Evolutionary conservation across 2,329 filamentous ascomycete genomes (phyloP).

Genomic region (Lachnellula willkommii): DNA sequence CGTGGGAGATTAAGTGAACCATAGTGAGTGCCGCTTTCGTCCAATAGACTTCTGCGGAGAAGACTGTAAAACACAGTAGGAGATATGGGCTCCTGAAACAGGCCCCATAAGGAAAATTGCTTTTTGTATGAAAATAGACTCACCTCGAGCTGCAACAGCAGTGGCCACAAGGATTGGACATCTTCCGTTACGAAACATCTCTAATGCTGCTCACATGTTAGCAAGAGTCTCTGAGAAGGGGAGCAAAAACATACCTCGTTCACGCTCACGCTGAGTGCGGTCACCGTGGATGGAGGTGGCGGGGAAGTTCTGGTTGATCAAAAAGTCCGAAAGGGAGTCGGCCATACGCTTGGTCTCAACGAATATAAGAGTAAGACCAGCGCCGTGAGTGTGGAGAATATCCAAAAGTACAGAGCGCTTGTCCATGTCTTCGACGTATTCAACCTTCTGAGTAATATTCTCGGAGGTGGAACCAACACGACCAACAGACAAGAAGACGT

Average conservation of each 20-base stretch:
- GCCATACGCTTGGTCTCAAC: conserved; percentile 99
- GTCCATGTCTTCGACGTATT: conserved; percentile 94
- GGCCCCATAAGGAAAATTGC: too few species aligned
- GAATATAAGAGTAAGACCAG: conserved; percentile 90
- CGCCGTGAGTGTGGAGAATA: conserved; percentile 90
- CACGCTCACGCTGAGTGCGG: conserved; percentile 97
- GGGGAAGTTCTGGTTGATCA: conserved; percentile 98
- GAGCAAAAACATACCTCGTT: conserved; percentile 33
- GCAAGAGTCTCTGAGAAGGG: too few species aligned
- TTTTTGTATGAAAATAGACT: background rate
- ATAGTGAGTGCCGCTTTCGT: too few species aligned
- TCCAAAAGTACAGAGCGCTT: conserved; percentile 97
- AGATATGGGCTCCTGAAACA: too few species aligned
- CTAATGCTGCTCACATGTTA: conserved; percentile 31
- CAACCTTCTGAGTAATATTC: conserved; percentile 98
- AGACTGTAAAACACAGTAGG: too few species aligned
- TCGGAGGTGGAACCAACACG: conserved; percentile 99
- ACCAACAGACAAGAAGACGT: conserved; percentile 97
- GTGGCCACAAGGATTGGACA: conserved; percentile 97
- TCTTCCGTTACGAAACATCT: conserved; percentile 93
- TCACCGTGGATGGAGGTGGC: conserved; percentile 98
- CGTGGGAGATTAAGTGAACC: too few species aligned
- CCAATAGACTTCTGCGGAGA: too few species aligned
- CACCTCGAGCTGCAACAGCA: conserved; percentile 74
- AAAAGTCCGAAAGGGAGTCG: conserved; percentile 92